Conservation (phyloP, 495 filamentous ascomycete genomes). For the Melanomma pulvis-pyrius region DNA sequence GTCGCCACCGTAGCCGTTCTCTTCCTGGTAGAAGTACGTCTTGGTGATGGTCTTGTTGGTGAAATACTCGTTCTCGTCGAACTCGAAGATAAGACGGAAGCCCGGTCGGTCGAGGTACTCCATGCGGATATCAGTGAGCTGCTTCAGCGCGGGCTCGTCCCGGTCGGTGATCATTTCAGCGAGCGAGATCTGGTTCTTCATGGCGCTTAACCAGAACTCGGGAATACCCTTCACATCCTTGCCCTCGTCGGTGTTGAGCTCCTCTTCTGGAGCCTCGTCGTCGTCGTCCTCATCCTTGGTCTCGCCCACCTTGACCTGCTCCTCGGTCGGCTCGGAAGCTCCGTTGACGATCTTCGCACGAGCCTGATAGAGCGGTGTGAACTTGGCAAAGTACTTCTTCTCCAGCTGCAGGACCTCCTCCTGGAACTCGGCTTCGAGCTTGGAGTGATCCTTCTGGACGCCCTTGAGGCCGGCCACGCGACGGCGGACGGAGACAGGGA, state of each 20-base stretch:
- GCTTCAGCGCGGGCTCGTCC: constrained; percentile 89
- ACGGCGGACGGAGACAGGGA: constrained; percentile 83
- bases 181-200: constrained; percentile 98
- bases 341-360: constrained; percentile 94
- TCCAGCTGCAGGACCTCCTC: constrained; percentile 96
- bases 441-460: constrained; percentile 97
- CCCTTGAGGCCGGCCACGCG: constrained; percentile 95
- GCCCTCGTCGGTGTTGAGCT: constrained; percentile 54
- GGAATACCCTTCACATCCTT: constrained; percentile 74
- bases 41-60: constrained; percentile 96
- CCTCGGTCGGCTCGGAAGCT: constrained; percentile 77
- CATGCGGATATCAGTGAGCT: constrained; percentile 94
- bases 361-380: constrained; percentile 95
- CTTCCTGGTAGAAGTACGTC: constrained; percentile 99
- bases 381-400: constrained; percentile 99
- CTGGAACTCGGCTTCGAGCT: constrained; percentile 97
- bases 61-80: constrained; percentile 93
- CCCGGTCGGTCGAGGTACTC: constrained; percentile 98
- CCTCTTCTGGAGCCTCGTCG: constrained; percentile 60
- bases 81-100: constrained; percentile 97
- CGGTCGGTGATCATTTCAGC: constrained; percentile 98
- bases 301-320: constrained; percentile 84
- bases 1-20: constrained; percentile 96
- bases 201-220: constrained; percentile 98
- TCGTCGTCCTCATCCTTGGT: constrained; percentile 72